Evolutionary conservation across 2,329 filamentous ascomycete species (phyloP).

Genomic region (Arthroderma sp.): DNA sequence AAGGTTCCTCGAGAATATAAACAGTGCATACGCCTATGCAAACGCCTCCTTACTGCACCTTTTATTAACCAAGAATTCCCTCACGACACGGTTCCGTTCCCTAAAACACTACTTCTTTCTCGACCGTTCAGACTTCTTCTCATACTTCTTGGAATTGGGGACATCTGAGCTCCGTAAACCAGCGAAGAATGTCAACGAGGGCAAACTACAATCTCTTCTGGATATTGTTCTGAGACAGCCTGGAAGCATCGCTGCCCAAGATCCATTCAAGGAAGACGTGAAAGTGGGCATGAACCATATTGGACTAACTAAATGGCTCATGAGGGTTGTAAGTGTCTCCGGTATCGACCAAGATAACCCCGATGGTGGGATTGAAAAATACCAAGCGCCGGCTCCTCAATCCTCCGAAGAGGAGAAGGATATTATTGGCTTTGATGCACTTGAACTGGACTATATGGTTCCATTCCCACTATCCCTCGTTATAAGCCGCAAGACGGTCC

Average conservation of each 20-base stretch:
- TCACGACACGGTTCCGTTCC: conserved; percentile 74
- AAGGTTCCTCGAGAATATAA: conserved; percentile 89
- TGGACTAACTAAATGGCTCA: conserved; percentile 81
- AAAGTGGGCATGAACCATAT: conserved; percentile 96
- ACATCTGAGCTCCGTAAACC: conserved; percentile 82
- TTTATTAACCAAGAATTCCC: conserved; percentile 79
- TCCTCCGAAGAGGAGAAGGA: conserved; percentile 63
- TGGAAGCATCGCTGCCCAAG: conserved; percentile 81
- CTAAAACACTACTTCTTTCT: conserved; percentile 99
- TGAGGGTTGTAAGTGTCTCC: conserved; percentile 92
- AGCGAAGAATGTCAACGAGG: conserved; percentile 75
- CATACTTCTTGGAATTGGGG: conserved; percentile 88
- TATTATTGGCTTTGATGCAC: conserved; percentile 77
- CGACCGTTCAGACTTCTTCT: conserved; percentile 94
- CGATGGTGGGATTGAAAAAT: conserved; percentile 49
- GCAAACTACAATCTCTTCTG: conserved; percentile 88
- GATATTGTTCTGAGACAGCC: conserved; percentile 93
- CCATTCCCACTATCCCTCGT: conserved; percentile 93
- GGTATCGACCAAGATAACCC: conserved; percentile 76
- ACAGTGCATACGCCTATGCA: conserved; percentile 84
- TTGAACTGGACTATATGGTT: conserved; percentile 87
- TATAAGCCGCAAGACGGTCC: conserved; percentile 91
- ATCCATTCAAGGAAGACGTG: conserved; percentile 97
- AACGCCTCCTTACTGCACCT: conserved; percentile 87
- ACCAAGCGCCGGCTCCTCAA: conserved; percentile 57